phyloP scores from a whole-genome alignment of 2,329 filamentous ascomycete species.

The Ceratocystis smalleyi region DNA sequence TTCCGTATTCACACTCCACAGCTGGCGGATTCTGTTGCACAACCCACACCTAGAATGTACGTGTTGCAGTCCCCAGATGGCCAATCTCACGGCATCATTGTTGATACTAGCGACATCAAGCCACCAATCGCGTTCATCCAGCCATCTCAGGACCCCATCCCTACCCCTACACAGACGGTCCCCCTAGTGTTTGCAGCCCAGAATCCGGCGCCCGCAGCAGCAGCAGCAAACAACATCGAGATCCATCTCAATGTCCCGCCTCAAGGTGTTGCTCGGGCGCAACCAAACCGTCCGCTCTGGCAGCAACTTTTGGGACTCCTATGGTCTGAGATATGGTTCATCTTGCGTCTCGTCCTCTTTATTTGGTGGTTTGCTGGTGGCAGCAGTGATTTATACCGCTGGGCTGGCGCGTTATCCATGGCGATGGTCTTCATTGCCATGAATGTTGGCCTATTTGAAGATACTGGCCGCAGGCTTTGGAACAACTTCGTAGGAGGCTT shows the following conservation, averaged over 20 bases:
- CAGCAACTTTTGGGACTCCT: slow-evolving; percentile 28
- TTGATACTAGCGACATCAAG: slow-evolving; percentile 8
- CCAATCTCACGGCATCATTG: slow-evolving; percentile 9
- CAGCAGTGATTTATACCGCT: slow-evolving; percentile 42
- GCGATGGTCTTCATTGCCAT: slow-evolving; percentile 42
- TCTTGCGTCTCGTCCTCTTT: slow-evolving; percentile 42
- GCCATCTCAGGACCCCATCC: not conserved
- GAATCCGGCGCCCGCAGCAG: not conserved
- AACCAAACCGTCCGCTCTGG: slow-evolving; percentile 9
- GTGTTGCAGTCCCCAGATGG: slow-evolving; percentile 12
- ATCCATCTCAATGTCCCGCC: not conserved
- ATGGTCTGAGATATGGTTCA: slow-evolving; percentile 48
- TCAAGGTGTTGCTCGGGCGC: not conserved
- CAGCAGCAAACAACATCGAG: not conserved
- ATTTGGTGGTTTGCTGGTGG: slow-evolving; percentile 50
- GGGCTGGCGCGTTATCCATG: slow-evolving; percentile 38
- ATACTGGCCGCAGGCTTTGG: slow-evolving; percentile 40
- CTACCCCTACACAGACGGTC: slow-evolving; percentile 1
- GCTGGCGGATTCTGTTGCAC: not conserved
- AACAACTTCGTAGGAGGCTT: slow-evolving; percentile 41
- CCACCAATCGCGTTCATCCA: not conserved
- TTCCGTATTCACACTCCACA: slow-evolving; percentile 13
- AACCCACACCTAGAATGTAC: slow-evolving; percentile 5
- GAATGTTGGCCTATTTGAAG: slow-evolving; percentile 41
- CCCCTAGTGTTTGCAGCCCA: not conserved